Percentiles rank a stretch among this genome's conserved stretches.
Conservation (phyloP, 2,329 filamentous ascomycete genomes). For the Colletotrichum sp. region DNA sequence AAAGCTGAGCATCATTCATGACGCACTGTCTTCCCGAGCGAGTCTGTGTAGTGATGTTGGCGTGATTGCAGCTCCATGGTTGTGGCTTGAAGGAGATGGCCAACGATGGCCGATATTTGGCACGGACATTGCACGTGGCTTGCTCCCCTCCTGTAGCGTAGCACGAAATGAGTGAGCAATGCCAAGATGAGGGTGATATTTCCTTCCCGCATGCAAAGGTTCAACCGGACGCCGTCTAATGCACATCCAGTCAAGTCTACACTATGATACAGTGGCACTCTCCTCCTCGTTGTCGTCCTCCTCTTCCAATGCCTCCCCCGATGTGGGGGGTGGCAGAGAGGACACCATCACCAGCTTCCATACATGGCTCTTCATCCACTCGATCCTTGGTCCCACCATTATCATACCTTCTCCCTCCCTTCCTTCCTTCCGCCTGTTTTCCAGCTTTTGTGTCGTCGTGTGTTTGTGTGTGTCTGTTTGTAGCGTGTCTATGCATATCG, state of each 20-base stretch:
- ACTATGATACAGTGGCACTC: constrained; percentile 45
- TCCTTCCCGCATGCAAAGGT: constrained; percentile 22
- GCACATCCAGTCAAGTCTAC: constrained; percentile 45
- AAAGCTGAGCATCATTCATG: background rate
- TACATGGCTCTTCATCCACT: background rate
- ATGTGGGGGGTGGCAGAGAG: background rate
- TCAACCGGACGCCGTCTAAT: constrained; percentile 49
- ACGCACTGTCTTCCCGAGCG: background rate
- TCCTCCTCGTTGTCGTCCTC: background rate
- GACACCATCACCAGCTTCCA: background rate
- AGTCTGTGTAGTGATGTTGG: background rate
- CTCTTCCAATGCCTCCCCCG: background rate
- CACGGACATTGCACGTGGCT: background rate
- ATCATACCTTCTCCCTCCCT: background rate
- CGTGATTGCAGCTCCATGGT: background rate
- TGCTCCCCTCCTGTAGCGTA: background rate
- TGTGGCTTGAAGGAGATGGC: background rate
- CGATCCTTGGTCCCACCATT: background rate
- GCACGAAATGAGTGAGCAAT: background rate
- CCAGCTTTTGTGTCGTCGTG: background rate
- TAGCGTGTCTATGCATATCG: background rate
- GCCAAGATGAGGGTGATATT: constrained; percentile 3
- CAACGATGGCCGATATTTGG: background rate
- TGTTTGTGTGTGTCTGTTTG: background rate
- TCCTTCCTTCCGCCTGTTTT: background rate